Evolutionary conservation across 352 stramenopile genomes (phyloP).

Genomic region (Phytopythium sindhum): DNA sequence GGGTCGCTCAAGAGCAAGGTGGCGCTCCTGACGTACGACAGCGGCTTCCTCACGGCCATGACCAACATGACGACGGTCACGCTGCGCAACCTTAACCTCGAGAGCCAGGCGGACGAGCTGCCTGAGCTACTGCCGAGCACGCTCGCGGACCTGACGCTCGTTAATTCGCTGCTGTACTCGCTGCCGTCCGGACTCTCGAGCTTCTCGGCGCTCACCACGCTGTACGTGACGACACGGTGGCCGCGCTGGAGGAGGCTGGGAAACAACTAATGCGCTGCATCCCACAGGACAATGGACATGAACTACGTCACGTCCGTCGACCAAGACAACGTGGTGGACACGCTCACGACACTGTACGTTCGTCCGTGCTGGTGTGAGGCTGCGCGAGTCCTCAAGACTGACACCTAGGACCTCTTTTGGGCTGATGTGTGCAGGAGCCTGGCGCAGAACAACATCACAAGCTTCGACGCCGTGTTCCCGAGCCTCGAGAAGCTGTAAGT

Average conservation of each 20-base stretch:
- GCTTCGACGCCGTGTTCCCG: conserved; percentile 4
- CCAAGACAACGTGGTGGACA: conserved; percentile 17
- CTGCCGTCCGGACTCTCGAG: neutral
- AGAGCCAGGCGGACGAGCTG: neutral
- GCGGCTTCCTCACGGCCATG: conserved; percentile 1
- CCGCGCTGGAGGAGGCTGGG: neutral
- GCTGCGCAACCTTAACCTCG: neutral
- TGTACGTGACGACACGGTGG: neutral
- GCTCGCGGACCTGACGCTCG: neutral
- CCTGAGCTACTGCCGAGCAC: conserved; percentile 1
- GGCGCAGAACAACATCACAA: conserved; percentile 4
- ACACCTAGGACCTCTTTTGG: too few species aligned
- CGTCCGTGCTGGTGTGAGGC: too few species aligned
- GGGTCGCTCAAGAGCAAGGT: conserved; percentile 8
- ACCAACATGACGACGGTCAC: neutral
- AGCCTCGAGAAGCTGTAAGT: conserved; percentile 7
- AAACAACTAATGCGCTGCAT: neutral
- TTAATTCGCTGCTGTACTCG: neutral
- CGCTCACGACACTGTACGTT: conserved; percentile 20
- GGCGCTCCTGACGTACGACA: neutral
- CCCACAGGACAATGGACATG: neutral
- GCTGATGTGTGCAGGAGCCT: conserved; percentile 1
- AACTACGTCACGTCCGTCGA: conserved; percentile 13
- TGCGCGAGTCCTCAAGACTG: too few species aligned
- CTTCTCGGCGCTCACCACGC: neutral